These are phyloP conservation scores for Fomitiporia mediterranea DNA, from an alignment of 1,284 basidiomycete species.

Conservation along the genomic window DNA sequence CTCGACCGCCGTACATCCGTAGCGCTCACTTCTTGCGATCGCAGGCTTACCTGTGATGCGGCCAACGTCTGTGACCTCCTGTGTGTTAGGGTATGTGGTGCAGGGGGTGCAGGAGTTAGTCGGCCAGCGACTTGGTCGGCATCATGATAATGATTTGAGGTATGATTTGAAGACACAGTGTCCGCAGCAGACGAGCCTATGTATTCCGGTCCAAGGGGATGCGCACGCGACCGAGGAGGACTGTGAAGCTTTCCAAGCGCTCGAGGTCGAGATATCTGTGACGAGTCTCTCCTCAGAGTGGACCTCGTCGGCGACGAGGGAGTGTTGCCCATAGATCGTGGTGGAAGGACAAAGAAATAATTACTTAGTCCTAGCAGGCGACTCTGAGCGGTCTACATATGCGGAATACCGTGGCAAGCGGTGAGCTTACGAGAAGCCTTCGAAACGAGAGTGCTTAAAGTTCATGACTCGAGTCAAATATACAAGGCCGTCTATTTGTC, in stretches of 20 bases:
- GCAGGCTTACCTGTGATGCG: not conserved
- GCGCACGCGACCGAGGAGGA: not conserved
- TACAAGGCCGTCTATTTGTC: too few relatives aligned
- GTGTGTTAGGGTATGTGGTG: not conserved
- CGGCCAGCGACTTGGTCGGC: conserved; percentile 3
- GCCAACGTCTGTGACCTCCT: conserved; percentile 2
- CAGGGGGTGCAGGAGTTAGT: not conserved
- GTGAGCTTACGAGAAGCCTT: not conserved
- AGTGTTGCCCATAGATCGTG: conserved; percentile 16
- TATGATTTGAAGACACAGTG: not conserved
- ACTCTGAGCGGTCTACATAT: not conserved
- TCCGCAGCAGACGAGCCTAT: conserved; percentile 2
- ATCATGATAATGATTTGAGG: not conserved
- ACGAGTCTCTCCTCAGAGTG: conserved; percentile 14
- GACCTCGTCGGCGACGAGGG: conserved; percentile 11
- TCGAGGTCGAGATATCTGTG: conserved; percentile 12
- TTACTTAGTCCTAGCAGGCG: not conserved
- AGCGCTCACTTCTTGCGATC: not conserved
- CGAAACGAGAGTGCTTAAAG: not conserved
- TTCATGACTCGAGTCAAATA: not conserved
- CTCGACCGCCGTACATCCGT: conserved; percentile 9
- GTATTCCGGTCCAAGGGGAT: conserved; percentile 13
- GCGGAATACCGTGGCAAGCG: not conserved
- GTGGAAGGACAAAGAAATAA: not conserved
- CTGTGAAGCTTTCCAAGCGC: not conserved